These are phyloP conservation scores for Nothophytophthora sp. DNA, from an alignment of 352 stramenopile genomes.

Conservation along the genomic window DNA sequence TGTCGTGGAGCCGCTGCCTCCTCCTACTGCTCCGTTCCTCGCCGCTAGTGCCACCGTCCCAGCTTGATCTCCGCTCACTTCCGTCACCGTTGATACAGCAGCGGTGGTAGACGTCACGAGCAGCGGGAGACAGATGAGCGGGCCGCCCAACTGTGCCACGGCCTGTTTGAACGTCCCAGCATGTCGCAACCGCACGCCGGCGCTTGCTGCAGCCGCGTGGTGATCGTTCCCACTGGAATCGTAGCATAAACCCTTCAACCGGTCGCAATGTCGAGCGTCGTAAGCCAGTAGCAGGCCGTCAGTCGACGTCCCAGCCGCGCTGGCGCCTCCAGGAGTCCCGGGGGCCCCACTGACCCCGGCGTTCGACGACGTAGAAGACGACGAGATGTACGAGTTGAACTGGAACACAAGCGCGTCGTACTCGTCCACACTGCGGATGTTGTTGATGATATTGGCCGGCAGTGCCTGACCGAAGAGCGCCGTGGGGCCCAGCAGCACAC, in stretches of 20 bases:
- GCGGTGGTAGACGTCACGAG: conserved; percentile 52
- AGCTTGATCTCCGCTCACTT: conserved; percentile 7
- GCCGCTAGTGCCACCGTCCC: conserved; percentile 1
- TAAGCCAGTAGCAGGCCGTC: conserved; percentile 68
- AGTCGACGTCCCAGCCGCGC: conserved; percentile 30
- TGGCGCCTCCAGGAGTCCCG: conserved; percentile 20
- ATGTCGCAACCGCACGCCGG: conserved; percentile 57
- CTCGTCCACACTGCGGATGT: conserved; percentile 69
- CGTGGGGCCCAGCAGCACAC: conserved; percentile 63
- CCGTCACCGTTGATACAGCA: conserved; percentile 28
- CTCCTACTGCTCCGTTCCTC: conserved; percentile 10
- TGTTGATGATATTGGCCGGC: conserved; percentile 58
- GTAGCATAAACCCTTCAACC: conserved; percentile 60
- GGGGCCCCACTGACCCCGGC: conserved; percentile 26
- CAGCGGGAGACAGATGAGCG: conserved; percentile 61
- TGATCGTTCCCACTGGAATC: conserved; percentile 75
- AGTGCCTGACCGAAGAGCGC: conserved; percentile 63
- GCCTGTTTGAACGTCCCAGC: conserved; percentile 76
- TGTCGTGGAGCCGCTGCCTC: conserved; percentile 28
- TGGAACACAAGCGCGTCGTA: conserved; percentile 78
- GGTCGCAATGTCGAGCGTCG: conserved; percentile 66
- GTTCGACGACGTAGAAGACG: conserved; percentile 53
- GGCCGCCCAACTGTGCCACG: conserved; percentile 63
- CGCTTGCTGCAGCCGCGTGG: conserved; percentile 57
- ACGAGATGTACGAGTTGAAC: conserved; percentile 81